phyloP scores from a whole-genome alignment of 1,139 yeast genomes.

The Scheffersomyces lignicola region DNA sequence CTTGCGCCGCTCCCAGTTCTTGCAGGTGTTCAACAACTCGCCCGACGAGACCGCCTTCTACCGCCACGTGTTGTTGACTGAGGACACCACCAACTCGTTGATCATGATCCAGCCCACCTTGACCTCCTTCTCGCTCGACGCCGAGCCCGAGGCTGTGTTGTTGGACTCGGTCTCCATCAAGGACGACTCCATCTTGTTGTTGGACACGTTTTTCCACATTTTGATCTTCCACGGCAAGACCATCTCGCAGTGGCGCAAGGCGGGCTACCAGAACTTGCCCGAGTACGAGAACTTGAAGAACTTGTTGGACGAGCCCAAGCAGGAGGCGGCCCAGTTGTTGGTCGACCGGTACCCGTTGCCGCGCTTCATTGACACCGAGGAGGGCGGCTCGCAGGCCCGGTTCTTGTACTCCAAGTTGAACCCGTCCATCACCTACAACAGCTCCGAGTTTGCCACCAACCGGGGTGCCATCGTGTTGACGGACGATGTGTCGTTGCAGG shows the following conservation, averaged over 20 bases:
- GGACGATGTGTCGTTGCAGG: constrained; percentile 91
- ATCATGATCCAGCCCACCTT: constrained; percentile 97
- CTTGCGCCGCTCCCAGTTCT: constrained; percentile 92
- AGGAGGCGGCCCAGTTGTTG: constrained; percentile 88
- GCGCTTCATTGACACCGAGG: constrained; percentile 90
- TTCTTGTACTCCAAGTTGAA: constrained; percentile 91
- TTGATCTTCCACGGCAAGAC: constrained; percentile 68
- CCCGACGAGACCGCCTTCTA: constrained; percentile 99
- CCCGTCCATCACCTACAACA: constrained; percentile 83
- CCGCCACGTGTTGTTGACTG: constrained; percentile 87
- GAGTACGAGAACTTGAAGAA: constrained; percentile 63
- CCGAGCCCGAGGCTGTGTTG: constrained; percentile 88
- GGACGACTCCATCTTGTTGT: constrained; percentile 81
- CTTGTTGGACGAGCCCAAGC: constrained; percentile 70
- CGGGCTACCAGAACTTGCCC: constrained; percentile 64
- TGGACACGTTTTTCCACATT: constrained; percentile 81
- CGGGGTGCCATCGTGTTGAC: constrained; percentile 84
- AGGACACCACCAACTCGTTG: constrained; percentile 89
- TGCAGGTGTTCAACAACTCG: constrained; percentile 95
- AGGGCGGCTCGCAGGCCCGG: constrained; percentile 98
- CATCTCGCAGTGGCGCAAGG: constrained; percentile 69
- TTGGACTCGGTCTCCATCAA: constrained; percentile 91
- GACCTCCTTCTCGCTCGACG: constrained; percentile 78
- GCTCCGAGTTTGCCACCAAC: constrained; percentile 50
- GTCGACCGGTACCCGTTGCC: constrained; percentile 97